Evolutionary conservation across 1,284 basidiomycete genomes (phyloP).

Genomic region (Microstroma glucosiphilum): DNA sequence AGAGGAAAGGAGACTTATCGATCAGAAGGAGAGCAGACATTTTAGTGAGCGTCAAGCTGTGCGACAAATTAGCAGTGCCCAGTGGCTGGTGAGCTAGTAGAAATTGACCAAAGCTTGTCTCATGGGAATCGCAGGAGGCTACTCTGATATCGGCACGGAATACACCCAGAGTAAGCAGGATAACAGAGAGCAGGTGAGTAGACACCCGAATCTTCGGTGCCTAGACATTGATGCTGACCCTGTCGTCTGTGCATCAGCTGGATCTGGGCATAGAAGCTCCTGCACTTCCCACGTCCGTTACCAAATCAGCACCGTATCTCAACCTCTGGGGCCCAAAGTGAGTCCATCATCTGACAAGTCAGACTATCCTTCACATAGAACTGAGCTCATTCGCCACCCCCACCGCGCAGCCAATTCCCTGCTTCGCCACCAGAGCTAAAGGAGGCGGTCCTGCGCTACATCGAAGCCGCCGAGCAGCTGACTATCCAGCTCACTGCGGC

Average conservation of each 20-base stretch:
- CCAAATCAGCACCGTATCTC: background rate
- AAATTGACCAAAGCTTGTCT: background rate
- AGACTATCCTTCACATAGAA: no score
- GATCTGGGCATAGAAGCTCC: constrained; percentile 5
- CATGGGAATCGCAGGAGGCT: background rate
- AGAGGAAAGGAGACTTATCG: background rate
- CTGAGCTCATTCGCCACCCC: no score
- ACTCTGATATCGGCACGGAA: background rate
- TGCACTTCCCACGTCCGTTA: background rate
- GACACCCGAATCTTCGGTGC: no score
- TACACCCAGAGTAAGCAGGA: constrained; percentile 2
- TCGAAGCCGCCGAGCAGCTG: constrained; percentile 37
- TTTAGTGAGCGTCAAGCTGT: background rate
- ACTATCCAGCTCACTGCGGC: constrained; percentile 25
- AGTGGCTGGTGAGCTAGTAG: no score
- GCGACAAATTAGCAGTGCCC: no score
- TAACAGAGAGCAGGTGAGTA: constrained; percentile 1
- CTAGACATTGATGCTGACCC: no score
- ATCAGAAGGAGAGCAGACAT: constrained; percentile 1
- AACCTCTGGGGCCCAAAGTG: constrained; percentile 3
- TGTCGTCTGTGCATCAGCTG: background rate
- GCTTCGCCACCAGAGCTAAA: background rate
- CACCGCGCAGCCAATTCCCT: constrained; percentile 1
- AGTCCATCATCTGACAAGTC: background rate
- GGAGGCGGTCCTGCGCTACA: constrained; percentile 24